Evolutionary conservation across 345 rosid genomes (phyloP).

Genomic region (Sisymbrium irio): DNA sequence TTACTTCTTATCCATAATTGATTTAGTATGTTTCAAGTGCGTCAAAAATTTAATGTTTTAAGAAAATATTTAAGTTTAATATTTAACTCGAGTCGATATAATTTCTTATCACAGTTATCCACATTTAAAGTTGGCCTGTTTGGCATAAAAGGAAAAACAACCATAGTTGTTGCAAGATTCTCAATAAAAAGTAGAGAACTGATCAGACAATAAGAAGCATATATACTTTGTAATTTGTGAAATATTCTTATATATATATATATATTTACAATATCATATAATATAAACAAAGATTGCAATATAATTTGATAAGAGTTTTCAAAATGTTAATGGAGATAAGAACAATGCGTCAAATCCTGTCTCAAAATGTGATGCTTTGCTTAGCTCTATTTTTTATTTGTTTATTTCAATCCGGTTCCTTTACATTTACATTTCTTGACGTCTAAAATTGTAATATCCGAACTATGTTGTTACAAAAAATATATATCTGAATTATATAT

Average conservation of each 20-base stretch:
- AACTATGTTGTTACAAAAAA: background rate
- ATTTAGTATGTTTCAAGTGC: background rate
- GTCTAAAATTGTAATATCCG: background rate
- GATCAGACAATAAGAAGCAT: constrained; percentile 28
- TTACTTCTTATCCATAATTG: too few species aligned
- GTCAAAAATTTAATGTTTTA: background rate
- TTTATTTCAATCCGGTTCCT: constrained; percentile 13
- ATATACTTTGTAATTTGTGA: constrained; percentile 22
- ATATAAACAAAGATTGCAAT: background rate
- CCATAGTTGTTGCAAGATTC: constrained; percentile 15
- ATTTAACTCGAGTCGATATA: background rate
- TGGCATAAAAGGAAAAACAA: constrained; percentile 8
- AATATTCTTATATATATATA: background rate
- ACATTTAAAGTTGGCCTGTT: background rate
- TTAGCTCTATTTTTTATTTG: constrained; percentile 14
- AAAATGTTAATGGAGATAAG: constrained; percentile 29
- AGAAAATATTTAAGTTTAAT: background rate
- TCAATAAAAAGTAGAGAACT: constrained; percentile 22
- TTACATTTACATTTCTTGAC: constrained; percentile 5
- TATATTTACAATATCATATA: background rate
- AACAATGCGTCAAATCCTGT: constrained; percentile 32
- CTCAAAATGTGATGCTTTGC: constrained; percentile 21
- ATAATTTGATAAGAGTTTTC: constrained; percentile 26
- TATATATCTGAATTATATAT: background rate
- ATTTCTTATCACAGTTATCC: background rate